Conservation (phyloP, 352 stramenopile genomes). For the Globisporangium radiosum region DNA sequence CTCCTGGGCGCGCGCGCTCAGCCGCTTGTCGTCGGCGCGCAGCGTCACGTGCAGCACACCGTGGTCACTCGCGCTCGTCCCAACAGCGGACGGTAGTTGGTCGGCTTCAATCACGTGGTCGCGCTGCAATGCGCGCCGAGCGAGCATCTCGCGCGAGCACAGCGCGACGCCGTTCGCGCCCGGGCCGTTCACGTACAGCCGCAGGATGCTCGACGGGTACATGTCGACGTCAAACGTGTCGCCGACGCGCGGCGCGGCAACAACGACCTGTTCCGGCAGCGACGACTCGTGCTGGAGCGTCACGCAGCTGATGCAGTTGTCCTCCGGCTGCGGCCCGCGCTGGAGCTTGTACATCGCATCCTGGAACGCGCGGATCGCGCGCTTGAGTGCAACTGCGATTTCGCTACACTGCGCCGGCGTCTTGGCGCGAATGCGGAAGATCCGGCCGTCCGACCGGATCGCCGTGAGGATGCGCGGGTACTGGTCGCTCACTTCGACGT, state of each 20-base stretch:
- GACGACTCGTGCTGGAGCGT: conserved; percentile 70
- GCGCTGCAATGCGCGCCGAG: conserved; percentile 5
- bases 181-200: conserved; percentile 62
- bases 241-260: conserved; percentile 36
- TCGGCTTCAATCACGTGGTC: conserved; percentile 34
- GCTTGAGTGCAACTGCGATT: conserved; percentile 38
- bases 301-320: conserved; percentile 67
- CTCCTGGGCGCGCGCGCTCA: conserved; percentile 15
- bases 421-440: conserved; percentile 66
- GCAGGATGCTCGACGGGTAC: conserved; percentile 66
- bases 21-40: conserved; percentile 18
- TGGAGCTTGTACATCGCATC: conserved; percentile 66
- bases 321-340: conserved; percentile 50
- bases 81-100: conserved; percentile 12
- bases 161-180: conserved; percentile 48
- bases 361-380: conserved; percentile 64
- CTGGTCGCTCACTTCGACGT: conserved; percentile 69
- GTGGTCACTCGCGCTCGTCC: conserved; percentile 9
- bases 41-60: conserved; percentile 43
- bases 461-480: conserved; percentile 65
- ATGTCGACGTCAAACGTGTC: conserved; percentile 53
- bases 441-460: conserved; percentile 63
- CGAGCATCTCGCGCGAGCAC: conserved; percentile 53
- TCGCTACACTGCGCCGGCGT: conserved; percentile 58
- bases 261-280: conserved; percentile 48